Evolutionary conservation across 2,329 filamentous ascomycete genomes (phyloP).

Genomic region (Paradendryphiella salina): DNA sequence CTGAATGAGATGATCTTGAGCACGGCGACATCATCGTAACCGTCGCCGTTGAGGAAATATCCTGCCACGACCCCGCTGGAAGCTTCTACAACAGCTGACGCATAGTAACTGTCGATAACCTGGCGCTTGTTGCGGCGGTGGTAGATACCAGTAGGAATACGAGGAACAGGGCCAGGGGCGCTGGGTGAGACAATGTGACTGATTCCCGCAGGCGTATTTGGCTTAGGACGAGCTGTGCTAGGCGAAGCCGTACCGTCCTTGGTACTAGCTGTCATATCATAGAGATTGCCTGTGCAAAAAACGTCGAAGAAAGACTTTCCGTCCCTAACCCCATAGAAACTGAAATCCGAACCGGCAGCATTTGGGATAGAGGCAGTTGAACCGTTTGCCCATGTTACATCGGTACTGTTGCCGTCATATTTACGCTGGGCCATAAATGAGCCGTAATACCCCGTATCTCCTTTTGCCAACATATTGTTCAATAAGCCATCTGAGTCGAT

Average conservation of each 20-base stretch:
- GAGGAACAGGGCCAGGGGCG: slow-evolving; percentile 20
- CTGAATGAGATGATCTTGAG: slow-evolving; percentile 50
- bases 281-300: slow-evolving; percentile 33
- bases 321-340: slow-evolving; percentile 36
- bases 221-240: not conserved
- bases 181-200: slow-evolving; percentile 9
- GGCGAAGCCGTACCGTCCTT: slow-evolving; percentile 3
- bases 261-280: slow-evolving; percentile 2
- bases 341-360: slow-evolving; percentile 19
- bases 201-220: not conserved
- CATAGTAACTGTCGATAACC: slow-evolving; percentile 10
- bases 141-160: slow-evolving; percentile 27
- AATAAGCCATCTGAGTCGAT: slow-evolving; percentile 29
- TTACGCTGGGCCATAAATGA: slow-evolving; percentile 20
- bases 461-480: slow-evolving; percentile 29
- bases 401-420: slow-evolving; percentile 30
- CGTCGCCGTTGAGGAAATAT: slow-evolving; percentile 49
- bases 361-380: slow-evolving; percentile 23
- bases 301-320: slow-evolving; percentile 46
- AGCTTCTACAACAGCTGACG: slow-evolving; percentile 19
- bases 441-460: slow-evolving; percentile 26
- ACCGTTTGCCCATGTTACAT: slow-evolving; percentile 41
- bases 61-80: slow-evolving; percentile 43
- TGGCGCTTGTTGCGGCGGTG: slow-evolving; percentile 28
- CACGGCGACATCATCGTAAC: slow-evolving; percentile 47